Percentiles rank a stretch among this genome's conserved stretches.
phyloP scores from a whole-genome alignment of 2,329 filamentous ascomycete species.

The Fusarium penzigii region DNA sequence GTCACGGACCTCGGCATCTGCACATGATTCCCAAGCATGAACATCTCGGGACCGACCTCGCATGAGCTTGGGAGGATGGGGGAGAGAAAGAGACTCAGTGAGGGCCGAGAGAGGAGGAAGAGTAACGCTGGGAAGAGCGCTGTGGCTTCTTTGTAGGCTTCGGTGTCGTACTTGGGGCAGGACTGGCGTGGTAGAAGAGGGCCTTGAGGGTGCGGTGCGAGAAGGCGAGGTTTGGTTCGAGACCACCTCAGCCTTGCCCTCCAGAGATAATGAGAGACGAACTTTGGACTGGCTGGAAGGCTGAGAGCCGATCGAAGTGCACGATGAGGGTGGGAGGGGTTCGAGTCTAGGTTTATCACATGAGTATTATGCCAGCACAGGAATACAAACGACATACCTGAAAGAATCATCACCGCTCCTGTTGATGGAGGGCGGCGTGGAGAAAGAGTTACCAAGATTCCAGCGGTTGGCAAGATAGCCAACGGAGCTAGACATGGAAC shows the following conservation, averaged over 20 bases:
- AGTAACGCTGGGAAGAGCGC: conserved; percentile 61
- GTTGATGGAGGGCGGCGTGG: conserved; percentile 46
- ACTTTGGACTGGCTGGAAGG: conserved; percentile 51
- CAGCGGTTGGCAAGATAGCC: conserved; percentile 59
- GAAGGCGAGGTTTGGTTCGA: conserved; percentile 68
- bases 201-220: conserved; percentile 49
- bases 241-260: conserved; percentile 87
- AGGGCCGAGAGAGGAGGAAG: conserved; percentile 57
- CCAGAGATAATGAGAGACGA: conserved; percentile 79
- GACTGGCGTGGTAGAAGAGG: conserved; percentile 49
- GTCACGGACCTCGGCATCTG: conserved; percentile 76
- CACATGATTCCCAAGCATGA: conserved; percentile 88
- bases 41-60: conserved; percentile 83
- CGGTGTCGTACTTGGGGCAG: conserved; percentile 50
- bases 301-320: conserved; percentile 44
- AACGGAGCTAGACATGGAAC: conserved; percentile 45
- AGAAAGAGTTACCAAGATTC: conserved; percentile 54
- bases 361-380: conserved; percentile 5
- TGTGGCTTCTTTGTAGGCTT: conserved; percentile 69
- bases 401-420: conserved; percentile 45
- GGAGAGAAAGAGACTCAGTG: conserved; percentile 44
- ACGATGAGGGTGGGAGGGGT: conserved; percentile 45
- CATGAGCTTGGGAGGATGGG: conserved; percentile 50
- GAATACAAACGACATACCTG: conserved; percentile 39
- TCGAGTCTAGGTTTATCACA: conserved; percentile 37